Evolutionary conservation across 345 rosid species (phyloP), one percentile per base, ranked within the genome.

Genomic region (Eucalyptus sp.): DNA sequence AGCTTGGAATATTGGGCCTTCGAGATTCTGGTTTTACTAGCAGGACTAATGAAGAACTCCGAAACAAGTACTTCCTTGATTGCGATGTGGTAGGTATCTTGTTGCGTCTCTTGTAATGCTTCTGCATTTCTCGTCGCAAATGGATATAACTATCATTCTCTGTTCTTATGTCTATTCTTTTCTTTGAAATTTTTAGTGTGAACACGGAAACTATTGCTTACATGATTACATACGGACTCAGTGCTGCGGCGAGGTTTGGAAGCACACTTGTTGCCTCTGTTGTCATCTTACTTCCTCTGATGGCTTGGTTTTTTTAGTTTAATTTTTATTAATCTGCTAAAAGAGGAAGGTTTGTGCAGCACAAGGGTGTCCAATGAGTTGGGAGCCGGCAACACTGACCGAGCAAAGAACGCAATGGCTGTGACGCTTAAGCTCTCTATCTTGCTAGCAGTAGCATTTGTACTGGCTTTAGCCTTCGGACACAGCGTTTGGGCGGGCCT

Each of bases 1-100:
- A 95, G 99, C 89, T 91, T 97, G 93, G 98, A 95, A 90, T 93
- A 90, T 56, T 97, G 99, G 99, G 98, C 98, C 41, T 95, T 94
- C 64, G 99, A 96, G 95, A 87, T 95, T 86, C 93, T 97, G 86
- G 98, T 97, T 89, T 89, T 97, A 86, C 66, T 96, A 62, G 98
- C 99, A 66, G 96, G 98, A 90, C 7, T 93, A 87, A 96, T 95
- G 97, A 94, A 96, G 4, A 92, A 96, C 87, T 90, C 98, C 0
- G 93, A 95, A 88, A 80, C 89, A 62, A 86, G 92, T 22, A 95
- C 97, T n/a, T 94, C 98, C 43, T 51, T 97, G 88, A 93, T 93
- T 17, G 98, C 99, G 88, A 94, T 95, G 91, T 94, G 98, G 98
- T 97, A 90, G 29, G 44, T 79, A 79, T 83, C 76, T 8, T 76